Conservation (phyloP, 2,329 filamentous ascomycete species). For the Xylariaceae sp. region DNA sequence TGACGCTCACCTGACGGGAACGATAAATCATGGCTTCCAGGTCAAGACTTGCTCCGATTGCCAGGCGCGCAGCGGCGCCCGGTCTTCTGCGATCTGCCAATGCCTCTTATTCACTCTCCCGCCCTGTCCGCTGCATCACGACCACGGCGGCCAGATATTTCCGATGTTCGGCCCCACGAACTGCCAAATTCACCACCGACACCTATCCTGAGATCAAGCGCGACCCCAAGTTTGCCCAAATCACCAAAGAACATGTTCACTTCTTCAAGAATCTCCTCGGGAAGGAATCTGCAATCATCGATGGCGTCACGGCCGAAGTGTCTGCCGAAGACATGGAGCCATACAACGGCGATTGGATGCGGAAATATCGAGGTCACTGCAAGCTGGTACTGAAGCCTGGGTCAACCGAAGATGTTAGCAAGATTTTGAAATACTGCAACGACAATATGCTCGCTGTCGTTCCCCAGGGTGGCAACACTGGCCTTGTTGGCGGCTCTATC, state of each 20-base stretch:
- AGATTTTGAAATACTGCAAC: constrained; percentile 92
- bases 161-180: constrained; percentile 19
- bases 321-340: constrained; percentile 75
- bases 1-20: too few species aligned
- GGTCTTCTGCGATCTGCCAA: constrained; percentile 13
- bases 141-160: constrained; percentile 23
- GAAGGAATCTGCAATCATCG: constrained; percentile 73
- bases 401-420: constrained; percentile 82
- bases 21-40: constrained; percentile 22
- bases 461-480: constrained; percentile 95
- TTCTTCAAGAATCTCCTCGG: constrained; percentile 81
- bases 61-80: constrained; percentile 20
- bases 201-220: constrained; percentile 81
- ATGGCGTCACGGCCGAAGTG: constrained; percentile 70
- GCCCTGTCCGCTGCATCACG: constrained; percentile 20
- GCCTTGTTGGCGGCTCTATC: constrained; percentile 89
- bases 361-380: constrained; percentile 91
- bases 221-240: constrained; percentile 66
- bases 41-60: constrained; percentile 23
- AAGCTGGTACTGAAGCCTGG: constrained; percentile 82
- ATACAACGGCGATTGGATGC: constrained; percentile 99
- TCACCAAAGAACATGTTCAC: constrained; percentile 75
- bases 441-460: constrained; percentile 88
- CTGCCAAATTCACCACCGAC: constrained; percentile 75
- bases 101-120: neutral